A percentile compares a stretch with the other conserved stretches of the same genome.
These are phyloP conservation scores for Scytalidium lignicola DNA, from an alignment of 2,329 filamentous ascomycete species.

Conservation along the genomic window DNA sequence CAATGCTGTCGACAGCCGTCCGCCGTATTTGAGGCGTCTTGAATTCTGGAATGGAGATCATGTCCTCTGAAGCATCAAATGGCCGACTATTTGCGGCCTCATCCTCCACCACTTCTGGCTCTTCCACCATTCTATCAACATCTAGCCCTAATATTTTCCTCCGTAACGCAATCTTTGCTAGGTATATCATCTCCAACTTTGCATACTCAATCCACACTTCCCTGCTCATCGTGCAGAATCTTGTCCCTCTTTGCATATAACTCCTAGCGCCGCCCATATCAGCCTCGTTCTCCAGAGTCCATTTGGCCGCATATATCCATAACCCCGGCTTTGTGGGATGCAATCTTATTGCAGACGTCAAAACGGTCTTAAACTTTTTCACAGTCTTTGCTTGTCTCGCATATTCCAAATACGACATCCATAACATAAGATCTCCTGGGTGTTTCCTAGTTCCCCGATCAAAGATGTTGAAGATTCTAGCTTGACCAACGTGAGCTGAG, in stretches of 20 bases:
- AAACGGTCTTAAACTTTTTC: slow-evolving; percentile 59
- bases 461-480: slow-evolving; percentile 82
- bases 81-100: slow-evolving; percentile 33
- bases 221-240: slow-evolving; percentile 76
- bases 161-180: slow-evolving; percentile 73
- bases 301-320: slow-evolving; percentile 80
- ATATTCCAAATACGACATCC: slow-evolving; percentile 87
- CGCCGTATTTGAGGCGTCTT: slow-evolving; percentile 36
- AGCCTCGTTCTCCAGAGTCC: slow-evolving; percentile 69
- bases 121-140: slow-evolving; percentile 34
- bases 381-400: slow-evolving; percentile 62
- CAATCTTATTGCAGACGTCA: slow-evolving; percentile 70
- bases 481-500: slow-evolving; percentile 66
- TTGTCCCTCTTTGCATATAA: slow-evolving; percentile 82
- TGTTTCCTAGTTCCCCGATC: slow-evolving; percentile 83
- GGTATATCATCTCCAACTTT: slow-evolving; percentile 86
- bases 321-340: slow-evolving; percentile 78
- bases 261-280: slow-evolving; percentile 83
- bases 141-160: slow-evolving; percentile 63
- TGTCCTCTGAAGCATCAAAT: slow-evolving; percentile 37
- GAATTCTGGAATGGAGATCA: slow-evolving; percentile 53
- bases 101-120: slow-evolving; percentile 37
- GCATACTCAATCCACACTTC: slow-evolving; percentile 86
- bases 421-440: slow-evolving; percentile 73
- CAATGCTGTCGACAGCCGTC: slow-evolving; percentile 44